These are phyloP conservation scores for Incumbomyces lentus DNA, from an alignment of 2,329 filamentous ascomycete genomes.

Conservation along the genomic window DNA sequence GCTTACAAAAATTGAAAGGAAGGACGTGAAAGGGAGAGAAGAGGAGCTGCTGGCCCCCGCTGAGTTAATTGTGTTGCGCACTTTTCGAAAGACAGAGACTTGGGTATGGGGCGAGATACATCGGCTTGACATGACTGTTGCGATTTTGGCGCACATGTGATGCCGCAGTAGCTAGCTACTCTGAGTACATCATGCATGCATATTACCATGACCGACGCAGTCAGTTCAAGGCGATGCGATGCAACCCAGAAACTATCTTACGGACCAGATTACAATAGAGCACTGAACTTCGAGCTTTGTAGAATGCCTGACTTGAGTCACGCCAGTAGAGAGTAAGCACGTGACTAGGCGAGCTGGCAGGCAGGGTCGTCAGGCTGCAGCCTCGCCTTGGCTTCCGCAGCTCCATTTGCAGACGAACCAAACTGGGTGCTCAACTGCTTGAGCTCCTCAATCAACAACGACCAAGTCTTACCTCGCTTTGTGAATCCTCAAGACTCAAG, in stretches of 20 bases:
- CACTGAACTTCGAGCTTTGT: too few relatives aligned
- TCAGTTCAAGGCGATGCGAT: too few relatives aligned
- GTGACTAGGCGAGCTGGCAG: too few relatives aligned
- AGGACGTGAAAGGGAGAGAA: constrained; percentile 75
- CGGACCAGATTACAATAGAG: too few relatives aligned
- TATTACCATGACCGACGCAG: too few relatives aligned
- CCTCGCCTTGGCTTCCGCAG: background rate
- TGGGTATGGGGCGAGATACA: constrained; percentile 69
- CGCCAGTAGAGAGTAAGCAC: too few relatives aligned
- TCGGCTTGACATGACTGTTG: constrained; percentile 74
- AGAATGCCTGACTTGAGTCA: too few relatives aligned
- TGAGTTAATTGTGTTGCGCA: constrained; percentile 60
- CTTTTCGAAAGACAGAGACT: constrained; percentile 52
- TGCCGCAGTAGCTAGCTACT: too few relatives aligned
- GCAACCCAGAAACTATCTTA: too few relatives aligned
- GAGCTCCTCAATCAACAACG: background rate
- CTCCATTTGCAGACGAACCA: background rate
- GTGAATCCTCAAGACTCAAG: background rate
- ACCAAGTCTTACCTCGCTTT: background rate
- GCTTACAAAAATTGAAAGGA: constrained; percentile 70
- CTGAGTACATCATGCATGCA: too few relatives aligned
- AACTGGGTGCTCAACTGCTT: background rate
- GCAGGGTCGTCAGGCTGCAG: background rate
- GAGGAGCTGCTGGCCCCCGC: constrained; percentile 66
- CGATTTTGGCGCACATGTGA: constrained; percentile 67